Conservation (phyloP, 2,329 filamentous ascomycete species). For the Trichoderma sp. region DNA sequence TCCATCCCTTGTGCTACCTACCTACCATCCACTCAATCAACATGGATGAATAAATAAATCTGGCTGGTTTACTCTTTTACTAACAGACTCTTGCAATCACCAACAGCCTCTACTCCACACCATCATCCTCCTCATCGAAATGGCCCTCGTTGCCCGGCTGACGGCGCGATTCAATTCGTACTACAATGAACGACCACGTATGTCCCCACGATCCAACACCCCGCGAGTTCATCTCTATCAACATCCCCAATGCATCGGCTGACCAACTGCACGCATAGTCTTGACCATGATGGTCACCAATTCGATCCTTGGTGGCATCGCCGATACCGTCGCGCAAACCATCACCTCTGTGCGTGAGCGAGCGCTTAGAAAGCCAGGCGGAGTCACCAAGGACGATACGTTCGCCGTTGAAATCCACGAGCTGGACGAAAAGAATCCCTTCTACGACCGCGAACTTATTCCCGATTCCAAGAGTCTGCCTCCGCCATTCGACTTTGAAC, state of each 20-base stretch:
- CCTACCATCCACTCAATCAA: background rate
- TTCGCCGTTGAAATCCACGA: conserved; percentile 87
- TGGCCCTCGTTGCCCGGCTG: conserved; percentile 79
- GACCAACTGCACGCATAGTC: conserved; percentile 50
- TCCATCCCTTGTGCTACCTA: background rate
- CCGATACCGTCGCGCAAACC: conserved; percentile 92
- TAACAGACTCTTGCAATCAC: background rate
- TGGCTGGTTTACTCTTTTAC: conserved; percentile 24
- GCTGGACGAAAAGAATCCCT: conserved; percentile 75
- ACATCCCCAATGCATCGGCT: background rate
- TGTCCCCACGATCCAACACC: conserved; percentile 27
- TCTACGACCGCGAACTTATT: conserved; percentile 63
- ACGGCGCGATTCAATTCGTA: conserved; percentile 88
- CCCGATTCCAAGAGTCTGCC: conserved; percentile 61
- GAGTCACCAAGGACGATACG: conserved; percentile 62
- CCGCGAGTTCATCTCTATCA: background rate
- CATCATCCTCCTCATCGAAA: conserved; percentile 81
- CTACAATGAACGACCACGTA: conserved; percentile 86
- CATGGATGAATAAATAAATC: background rate
- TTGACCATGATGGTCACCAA: conserved; percentile 99
- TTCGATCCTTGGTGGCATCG: conserved; percentile 89
- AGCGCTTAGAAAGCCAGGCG: conserved; percentile 61
- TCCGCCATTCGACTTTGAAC: conserved; percentile 92
- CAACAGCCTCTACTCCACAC: conserved; percentile 83
- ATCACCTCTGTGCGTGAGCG: conserved; percentile 79